phyloP scores from a whole-genome alignment of 306 rosid species.

The Astragalus glycyphyllos region DNA sequence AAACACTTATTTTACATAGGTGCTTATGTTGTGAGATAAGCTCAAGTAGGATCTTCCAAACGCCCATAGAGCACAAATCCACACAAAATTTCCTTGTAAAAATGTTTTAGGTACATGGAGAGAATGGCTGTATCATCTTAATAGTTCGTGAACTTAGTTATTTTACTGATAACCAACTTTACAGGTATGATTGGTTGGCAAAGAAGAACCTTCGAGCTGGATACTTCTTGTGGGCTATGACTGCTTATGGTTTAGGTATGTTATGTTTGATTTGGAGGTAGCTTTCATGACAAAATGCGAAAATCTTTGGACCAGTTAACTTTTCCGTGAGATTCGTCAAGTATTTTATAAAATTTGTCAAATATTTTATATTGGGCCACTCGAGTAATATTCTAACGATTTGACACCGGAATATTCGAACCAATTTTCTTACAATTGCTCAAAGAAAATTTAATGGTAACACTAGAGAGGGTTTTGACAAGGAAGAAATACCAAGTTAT shows the following conservation, averaged over 20 bases:
- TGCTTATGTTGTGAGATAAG: too few relatives aligned
- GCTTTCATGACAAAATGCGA: conserved; percentile 27
- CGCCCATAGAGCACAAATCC: not conserved
- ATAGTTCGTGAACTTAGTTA: conserved; percentile 32
- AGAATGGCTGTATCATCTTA: conserved; percentile 16
- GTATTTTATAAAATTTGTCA: too few relatives aligned
- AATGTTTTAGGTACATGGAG: conserved; percentile 28
- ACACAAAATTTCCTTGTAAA: conserved; percentile 2
- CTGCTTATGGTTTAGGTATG: conserved; percentile 98
- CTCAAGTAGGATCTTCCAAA: not conserved
- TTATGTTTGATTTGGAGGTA: conserved; percentile 19
- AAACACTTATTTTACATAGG: not conserved
- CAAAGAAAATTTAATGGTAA: too few relatives aligned
- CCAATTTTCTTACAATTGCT: not conserved
- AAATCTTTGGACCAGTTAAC: conserved; percentile 26
- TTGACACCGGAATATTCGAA: not conserved
- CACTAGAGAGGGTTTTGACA: too few relatives aligned
- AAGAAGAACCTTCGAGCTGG: conserved; percentile 81
- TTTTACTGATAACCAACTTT: conserved; percentile 40
- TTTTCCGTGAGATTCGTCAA: conserved; percentile 11
- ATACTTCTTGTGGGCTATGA: conserved; percentile 96
- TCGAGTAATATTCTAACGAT: conserved; percentile 1
- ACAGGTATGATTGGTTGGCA: conserved; percentile 94
- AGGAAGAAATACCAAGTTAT: too few relatives aligned
- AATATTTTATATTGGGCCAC: not conserved